A percentile compares a stretch with the other conserved stretches of the same genome.
Conservation (phyloP, 805 yeast species). For the Cyberlindnera subsufficiens region DNA sequence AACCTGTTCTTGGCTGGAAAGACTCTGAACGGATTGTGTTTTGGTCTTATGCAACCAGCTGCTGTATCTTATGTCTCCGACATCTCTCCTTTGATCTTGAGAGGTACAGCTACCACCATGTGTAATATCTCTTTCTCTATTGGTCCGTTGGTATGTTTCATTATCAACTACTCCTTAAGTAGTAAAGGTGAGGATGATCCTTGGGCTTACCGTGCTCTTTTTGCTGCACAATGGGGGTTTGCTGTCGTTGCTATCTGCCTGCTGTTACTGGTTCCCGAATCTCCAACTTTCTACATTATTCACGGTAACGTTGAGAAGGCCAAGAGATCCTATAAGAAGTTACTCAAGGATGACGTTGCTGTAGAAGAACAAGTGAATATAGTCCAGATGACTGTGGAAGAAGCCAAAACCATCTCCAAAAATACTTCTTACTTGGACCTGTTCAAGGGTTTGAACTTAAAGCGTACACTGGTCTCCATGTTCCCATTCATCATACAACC, state of each 20-base stretch:
- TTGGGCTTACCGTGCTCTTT: conserved; percentile 31
- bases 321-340: conserved; percentile 21
- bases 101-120: no score
- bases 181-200: conserved; percentile 12
- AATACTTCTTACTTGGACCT: conserved; percentile 33
- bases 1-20: conserved; percentile 1
- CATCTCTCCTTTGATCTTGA: no score
- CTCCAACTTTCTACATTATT: conserved; percentile 37
- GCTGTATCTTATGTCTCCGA: no score
- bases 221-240: conserved; percentile 19
- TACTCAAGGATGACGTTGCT: conserved; percentile 8
- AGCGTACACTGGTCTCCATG: conserved; percentile 25
- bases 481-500: conserved; percentile 34
- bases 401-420: conserved; percentile 19
- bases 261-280: conserved; percentile 33
- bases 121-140: no score
- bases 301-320: conserved; percentile 30
- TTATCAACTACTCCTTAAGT: conserved; percentile 13
- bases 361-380: conserved; percentile 27
- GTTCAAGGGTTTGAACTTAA: conserved; percentile 34
- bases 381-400: conserved; percentile 18
- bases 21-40: no score
- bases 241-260: conserved; percentile 20
- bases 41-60: no score
- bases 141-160: no score